Evolutionary conservation across 352 stramenopile species (phyloP).

Genomic region (Phytopythium kandeliae): DNA sequence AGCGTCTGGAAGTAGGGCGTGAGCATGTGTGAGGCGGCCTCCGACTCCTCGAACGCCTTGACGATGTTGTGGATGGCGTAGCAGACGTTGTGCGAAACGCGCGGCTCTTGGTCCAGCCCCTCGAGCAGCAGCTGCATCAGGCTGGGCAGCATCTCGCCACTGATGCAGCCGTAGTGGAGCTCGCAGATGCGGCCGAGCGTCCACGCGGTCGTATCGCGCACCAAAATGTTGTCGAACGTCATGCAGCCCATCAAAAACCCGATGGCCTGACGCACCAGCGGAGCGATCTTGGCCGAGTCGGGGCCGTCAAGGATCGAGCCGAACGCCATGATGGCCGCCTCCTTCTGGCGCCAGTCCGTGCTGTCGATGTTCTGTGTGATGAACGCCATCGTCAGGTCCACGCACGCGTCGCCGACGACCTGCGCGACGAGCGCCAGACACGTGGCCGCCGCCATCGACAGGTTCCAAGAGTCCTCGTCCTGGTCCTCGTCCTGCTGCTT

Average conservation of each 20-base stretch:
- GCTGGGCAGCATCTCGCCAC: conserved; percentile 82
- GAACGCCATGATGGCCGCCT: conserved; percentile 97
- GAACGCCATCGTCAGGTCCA: conserved; percentile 92
- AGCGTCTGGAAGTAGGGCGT: conserved; percentile 89
- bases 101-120: conserved; percentile 81
- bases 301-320: conserved; percentile 94
- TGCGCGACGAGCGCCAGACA: conserved; percentile 92
- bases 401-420: conserved; percentile 89
- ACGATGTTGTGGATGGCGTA: conserved; percentile 97
- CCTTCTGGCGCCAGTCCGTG: conserved; percentile 92
- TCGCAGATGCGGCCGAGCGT: conserved; percentile 95
- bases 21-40: conserved; percentile 79
- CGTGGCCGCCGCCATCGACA: conserved; percentile 92
- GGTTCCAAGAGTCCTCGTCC: conserved; percentile 93
- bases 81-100: conserved; percentile 93
- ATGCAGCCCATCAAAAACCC: conserved; percentile 91
- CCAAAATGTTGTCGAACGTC: conserved; percentile 88
- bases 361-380: conserved; percentile 94
- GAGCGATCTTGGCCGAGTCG: conserved; percentile 86
- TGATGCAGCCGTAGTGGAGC: conserved; percentile 90
- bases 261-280: conserved; percentile 91
- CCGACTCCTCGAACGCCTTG: conserved; percentile 87
- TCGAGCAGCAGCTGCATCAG: conserved; percentile 87
- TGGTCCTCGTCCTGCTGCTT: conserved; percentile 94
- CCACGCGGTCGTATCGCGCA: conserved; percentile 96